phyloP scores from a whole-genome alignment of 1,139 yeast genomes.

The Hansenula sp. region DNA sequence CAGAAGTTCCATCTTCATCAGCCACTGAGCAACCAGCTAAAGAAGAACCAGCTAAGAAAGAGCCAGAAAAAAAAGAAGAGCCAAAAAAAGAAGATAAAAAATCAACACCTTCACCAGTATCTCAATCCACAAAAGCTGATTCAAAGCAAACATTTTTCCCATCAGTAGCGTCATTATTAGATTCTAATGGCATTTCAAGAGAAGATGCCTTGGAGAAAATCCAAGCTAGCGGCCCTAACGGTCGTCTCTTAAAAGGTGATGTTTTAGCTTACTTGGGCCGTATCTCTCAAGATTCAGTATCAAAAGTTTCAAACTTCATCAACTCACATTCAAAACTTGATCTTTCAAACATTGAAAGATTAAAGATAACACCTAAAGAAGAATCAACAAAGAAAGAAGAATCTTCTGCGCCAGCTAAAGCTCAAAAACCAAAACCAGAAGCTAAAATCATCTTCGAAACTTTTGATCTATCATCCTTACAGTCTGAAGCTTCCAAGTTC shows the following conservation, averaged over 20 bases:
- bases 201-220: constrained; percentile 71
- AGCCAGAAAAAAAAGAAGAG: constrained; percentile 15
- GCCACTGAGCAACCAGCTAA: constrained; percentile 20
- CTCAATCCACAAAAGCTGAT: constrained; percentile 40
- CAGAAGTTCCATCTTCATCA: constrained; percentile 36
- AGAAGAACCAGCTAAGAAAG: constrained; percentile 13
- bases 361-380: constrained; percentile 37
- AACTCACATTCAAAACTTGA: constrained; percentile 65
- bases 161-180: constrained; percentile 69
- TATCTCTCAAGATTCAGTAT: constrained; percentile 53
- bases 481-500: constrained; percentile 7
- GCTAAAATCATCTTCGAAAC: constrained; percentile 27
- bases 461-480: constrained; percentile 22
- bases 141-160: constrained; percentile 71
- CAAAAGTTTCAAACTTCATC: constrained; percentile 51
- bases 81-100: constrained; percentile 21
- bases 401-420: constrained; percentile 20
- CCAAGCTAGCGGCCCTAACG: constrained; percentile 84
- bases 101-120: constrained; percentile 13
- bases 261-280: constrained; percentile 79
- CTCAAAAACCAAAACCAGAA: constrained; percentile 25
- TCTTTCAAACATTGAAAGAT: constrained; percentile 60
- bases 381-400: constrained; percentile 18
- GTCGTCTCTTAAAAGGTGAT: constrained; percentile 86
- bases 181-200: constrained; percentile 54